A percentile compares a stretch with the other conserved stretches of the same genome.
These are phyloP conservation scores for Pluteus cervinus DNA, from an alignment of 768 basidiomycete genomes.

Conservation along the genomic window DNA sequence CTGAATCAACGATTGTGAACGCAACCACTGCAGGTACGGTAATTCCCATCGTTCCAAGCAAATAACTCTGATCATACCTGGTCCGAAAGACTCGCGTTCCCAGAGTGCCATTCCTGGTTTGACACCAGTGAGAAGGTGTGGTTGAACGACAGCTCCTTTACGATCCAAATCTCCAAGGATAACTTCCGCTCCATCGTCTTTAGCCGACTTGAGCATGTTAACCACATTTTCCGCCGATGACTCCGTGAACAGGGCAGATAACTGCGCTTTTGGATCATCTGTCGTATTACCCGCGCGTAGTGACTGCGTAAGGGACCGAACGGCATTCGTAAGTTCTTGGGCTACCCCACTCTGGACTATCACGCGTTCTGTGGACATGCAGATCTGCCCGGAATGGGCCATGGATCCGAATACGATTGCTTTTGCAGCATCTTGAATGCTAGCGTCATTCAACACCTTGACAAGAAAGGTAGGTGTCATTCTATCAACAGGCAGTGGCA, in stretches of 20 bases:
- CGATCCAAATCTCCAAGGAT: constrained; percentile 36
- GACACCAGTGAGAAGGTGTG: constrained; percentile 44
- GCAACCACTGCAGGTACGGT: constrained; percentile 28
- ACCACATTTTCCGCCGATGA: constrained; percentile 40
- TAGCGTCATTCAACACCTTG: constrained; percentile 50
- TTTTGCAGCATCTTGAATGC: constrained; percentile 47
- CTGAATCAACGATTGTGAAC: constrained; percentile 37
- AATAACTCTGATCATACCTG: constrained; percentile 25
- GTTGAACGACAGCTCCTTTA: constrained; percentile 38
- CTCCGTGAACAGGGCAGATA: constrained; percentile 38
- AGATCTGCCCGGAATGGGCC: constrained; percentile 43
- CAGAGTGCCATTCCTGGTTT: constrained; percentile 45
- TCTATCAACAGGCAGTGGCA: neutral
- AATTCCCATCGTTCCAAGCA: neutral
- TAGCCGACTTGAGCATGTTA: constrained; percentile 36
- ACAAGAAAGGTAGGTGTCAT: too few species aligned
- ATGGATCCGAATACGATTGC: constrained; percentile 39
- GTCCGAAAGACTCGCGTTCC: constrained; percentile 60
- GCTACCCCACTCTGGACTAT: constrained; percentile 40
- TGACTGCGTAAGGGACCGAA: constrained; percentile 23
- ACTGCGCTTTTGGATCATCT: constrained; percentile 18
- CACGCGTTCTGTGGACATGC: constrained; percentile 56
- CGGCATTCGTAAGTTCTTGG: constrained; percentile 24
- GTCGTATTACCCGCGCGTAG: constrained; percentile 35
- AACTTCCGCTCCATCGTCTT: constrained; percentile 37